These are phyloP conservation scores for Rhynchosporium graminicola DNA, from an alignment of 2,329 filamentous ascomycete species.

Conservation along the genomic window DNA sequence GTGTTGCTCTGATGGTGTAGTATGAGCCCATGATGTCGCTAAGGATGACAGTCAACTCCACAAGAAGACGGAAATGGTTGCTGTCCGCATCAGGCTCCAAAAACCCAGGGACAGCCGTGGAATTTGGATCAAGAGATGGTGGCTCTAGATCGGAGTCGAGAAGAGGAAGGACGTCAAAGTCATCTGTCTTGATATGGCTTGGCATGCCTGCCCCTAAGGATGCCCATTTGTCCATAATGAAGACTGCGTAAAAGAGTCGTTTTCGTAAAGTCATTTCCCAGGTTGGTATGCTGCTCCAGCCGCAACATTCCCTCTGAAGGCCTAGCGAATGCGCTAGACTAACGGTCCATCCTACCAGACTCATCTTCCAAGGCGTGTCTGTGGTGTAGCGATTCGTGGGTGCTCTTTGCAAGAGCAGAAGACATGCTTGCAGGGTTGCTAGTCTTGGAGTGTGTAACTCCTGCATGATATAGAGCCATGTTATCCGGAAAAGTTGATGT, in stretches of 20 bases:
- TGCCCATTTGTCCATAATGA: constrained; percentile 43
- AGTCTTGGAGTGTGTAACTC: constrained; percentile 42
- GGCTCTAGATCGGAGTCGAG: constrained; percentile 34
- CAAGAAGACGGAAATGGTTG: constrained; percentile 38
- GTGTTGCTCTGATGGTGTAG: constrained; percentile 38
- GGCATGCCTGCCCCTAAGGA: constrained; percentile 41
- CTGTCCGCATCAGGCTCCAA: constrained; percentile 32
- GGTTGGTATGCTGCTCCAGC: constrained; percentile 38
- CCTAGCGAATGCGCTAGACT: constrained; percentile 41
- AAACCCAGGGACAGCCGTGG: constrained; percentile 28
- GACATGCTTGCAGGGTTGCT: constrained; percentile 41
- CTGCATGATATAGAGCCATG: constrained; percentile 39
- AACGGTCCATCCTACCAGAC: constrained; percentile 40
- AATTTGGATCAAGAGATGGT: constrained; percentile 24
- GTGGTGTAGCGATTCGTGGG: constrained; percentile 41
- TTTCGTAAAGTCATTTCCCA: constrained; percentile 41
- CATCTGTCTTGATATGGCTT: constrained; percentile 38
- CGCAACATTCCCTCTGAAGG: constrained; percentile 38
- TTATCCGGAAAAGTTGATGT: constrained; percentile 39
- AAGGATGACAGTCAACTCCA: constrained; percentile 39
- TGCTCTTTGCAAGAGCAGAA: constrained; percentile 40
- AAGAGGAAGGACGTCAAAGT: constrained; percentile 39
- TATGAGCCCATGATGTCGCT: constrained; percentile 41
- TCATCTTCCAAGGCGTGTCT: constrained; percentile 42
- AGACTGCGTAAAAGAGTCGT: constrained; percentile 40